phyloP scores from a whole-genome alignment of 2,329 filamentous ascomycete genomes.

The Shiraia bambusicola region DNA sequence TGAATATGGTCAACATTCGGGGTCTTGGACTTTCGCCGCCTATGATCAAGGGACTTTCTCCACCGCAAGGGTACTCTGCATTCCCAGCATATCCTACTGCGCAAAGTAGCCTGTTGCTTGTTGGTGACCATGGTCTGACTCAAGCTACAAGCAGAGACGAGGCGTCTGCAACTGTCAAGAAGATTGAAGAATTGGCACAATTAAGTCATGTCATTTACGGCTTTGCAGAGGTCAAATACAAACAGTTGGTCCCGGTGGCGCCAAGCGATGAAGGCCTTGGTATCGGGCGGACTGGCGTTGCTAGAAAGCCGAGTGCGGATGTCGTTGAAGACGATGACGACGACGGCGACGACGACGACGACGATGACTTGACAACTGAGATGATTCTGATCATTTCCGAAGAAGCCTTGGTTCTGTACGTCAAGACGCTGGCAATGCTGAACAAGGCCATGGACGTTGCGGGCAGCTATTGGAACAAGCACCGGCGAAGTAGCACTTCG shows the following conservation, averaged over 20 bases:
- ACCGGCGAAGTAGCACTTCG: slow-evolving; percentile 60
- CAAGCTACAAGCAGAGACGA: slow-evolving; percentile 66
- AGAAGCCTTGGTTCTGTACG: slow-evolving; percentile 91
- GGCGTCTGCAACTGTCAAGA: slow-evolving; percentile 73
- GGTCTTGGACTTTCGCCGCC: slow-evolving; percentile 70
- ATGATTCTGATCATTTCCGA: slow-evolving; percentile 86
- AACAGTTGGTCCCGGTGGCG: slow-evolving; percentile 86
- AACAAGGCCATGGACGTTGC: slow-evolving; percentile 96
- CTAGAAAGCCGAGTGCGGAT: slow-evolving; percentile 38
- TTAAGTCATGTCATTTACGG: slow-evolving; percentile 95
- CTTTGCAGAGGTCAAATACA: slow-evolving; percentile 98
- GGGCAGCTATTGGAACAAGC: slow-evolving; percentile 86
- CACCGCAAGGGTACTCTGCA: slow-evolving; percentile 71
- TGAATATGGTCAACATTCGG: slow-evolving; percentile 85
- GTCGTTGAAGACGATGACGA: slow-evolving; percentile 57
- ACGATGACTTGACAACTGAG: slow-evolving; percentile 75
- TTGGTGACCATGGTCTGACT: slow-evolving; percentile 63
- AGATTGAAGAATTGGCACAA: slow-evolving; percentile 88
- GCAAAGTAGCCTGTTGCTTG: slow-evolving; percentile 66
- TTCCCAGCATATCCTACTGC: slow-evolving; percentile 83
- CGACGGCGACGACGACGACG: slow-evolving; percentile 60
- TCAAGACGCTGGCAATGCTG: slow-evolving; percentile 87
- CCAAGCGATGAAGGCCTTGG: slow-evolving; percentile 73
- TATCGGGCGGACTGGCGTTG: slow-evolving; percentile 54
- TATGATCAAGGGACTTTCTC: slow-evolving; percentile 64